Percentiles rank a stretch among this genome's conserved stretches.
Conservation (phyloP, 345 rosid species). For the Psidium guajava region DNA sequence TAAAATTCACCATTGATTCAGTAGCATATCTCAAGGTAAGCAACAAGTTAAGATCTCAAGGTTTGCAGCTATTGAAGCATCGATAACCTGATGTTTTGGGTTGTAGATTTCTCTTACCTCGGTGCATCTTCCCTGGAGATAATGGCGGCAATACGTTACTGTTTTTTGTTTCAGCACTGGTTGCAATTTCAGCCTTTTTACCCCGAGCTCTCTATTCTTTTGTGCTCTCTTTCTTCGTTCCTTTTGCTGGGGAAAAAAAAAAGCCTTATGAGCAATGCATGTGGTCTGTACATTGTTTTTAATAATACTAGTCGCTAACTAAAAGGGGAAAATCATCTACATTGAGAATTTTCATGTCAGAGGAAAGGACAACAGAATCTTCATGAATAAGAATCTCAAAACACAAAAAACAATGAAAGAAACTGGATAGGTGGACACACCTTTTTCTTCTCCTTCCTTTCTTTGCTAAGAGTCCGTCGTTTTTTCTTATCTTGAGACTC, state of each 20-base stretch:
- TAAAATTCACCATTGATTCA: neutral
- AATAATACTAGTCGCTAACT: neutral
- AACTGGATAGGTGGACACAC: conserved; percentile 12
- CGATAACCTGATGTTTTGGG: neutral
- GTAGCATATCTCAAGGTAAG: neutral
- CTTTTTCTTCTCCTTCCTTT: conserved; percentile 66
- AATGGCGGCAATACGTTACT: conserved; percentile 58
- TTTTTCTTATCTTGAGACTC: conserved; percentile 28
- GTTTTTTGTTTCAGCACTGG: conserved; percentile 50
- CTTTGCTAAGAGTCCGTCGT: conserved; percentile 19
- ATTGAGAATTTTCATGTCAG: neutral
- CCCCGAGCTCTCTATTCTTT: conserved; percentile 65
- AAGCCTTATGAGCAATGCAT: neutral
- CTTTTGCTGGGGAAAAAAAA: conserved; percentile 33
- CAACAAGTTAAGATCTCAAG: neutral
- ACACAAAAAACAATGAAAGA: neutral
- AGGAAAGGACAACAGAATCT: neutral
- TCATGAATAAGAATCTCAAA: neutral
- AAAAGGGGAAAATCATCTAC: neutral
- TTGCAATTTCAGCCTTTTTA: conserved; percentile 65
- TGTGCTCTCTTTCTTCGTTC: conserved; percentile 65
- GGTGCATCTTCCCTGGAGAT: conserved; percentile 63
- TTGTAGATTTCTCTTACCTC: conserved; percentile 25
- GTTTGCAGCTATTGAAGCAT: neutral
- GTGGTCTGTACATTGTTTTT: neutral